Evolutionary conservation across 164 flowering plant species (phyloP), one percentile per base, ranked within the genome.

Genomic region (Sedum album): DNA sequence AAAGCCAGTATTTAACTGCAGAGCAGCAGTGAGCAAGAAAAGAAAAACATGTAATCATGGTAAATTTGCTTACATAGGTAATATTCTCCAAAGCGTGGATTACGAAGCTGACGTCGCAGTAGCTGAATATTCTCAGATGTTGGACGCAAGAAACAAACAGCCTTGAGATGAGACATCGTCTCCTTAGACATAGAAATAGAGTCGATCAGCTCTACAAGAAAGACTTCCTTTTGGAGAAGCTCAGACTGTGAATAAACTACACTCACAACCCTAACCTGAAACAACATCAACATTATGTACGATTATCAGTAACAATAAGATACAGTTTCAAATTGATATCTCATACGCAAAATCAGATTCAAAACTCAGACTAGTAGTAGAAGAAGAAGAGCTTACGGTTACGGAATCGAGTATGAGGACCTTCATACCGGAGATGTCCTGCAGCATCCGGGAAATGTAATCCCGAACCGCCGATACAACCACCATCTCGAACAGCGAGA

Each of bases 401-500:
- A 81, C 75, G 35, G 94, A 88, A 83, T 93, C 96, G 60, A 91
- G 93, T 72, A 93, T 79, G 76, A 93, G 96, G 63, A 88, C 94
- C 69, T 91, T 91, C 98, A 93, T 93, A 67, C 98, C 98, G 35
- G 96, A 88, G 71, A 93, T 93, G 78, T 93, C 98, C 72, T 91
- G 96, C 74, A 93, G 68, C 94, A 93, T 93, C 68, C 85, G 85
- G 46, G 80, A 73, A 25, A 93, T 70, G 76, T 93, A 93, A 65
- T 93, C 97, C 30, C 91, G 82, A 1, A 73, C 92, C 20, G 86
- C 82, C 20, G 91, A 71, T 4, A 84, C 71, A 74, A 91, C 70
- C 76, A 83, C 89, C 98, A 93, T 93, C 67, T 82, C 71, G 33
- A 9, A 53, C 0, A 1, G 10, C 25, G 15, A 8, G 2, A 8